A percentile compares a stretch with the other conserved stretches of the same genome.
These are phyloP conservation scores for Chenopodium quinoa DNA, from an alignment of 148 eudicot species.

Conservation along the genomic window DNA sequence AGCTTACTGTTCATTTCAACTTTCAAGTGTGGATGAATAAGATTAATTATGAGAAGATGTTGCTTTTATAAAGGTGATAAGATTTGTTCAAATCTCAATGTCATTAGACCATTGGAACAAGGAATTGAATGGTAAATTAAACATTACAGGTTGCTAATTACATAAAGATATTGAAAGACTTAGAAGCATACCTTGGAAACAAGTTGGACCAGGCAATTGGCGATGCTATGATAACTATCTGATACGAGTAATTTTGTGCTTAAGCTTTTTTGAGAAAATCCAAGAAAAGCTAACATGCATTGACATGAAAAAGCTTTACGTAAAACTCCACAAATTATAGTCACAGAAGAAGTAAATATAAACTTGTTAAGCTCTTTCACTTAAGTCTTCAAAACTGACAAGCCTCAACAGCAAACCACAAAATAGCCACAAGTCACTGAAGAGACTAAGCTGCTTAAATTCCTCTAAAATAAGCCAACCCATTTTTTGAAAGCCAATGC, in stretches of 20 bases:
- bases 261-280: neutral
- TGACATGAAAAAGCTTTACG: conserved; percentile 1
- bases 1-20: neutral
- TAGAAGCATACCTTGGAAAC: conserved; percentile 9
- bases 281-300: neutral
- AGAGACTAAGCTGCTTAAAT: neutral
- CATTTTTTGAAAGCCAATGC: conserved; percentile 79
- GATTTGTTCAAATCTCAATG: neutral
- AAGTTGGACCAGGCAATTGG: neutral
- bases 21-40: neutral
- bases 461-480: conserved; percentile 60
- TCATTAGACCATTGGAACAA: neutral
- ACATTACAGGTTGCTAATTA: neutral
- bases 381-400: neutral
- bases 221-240: neutral
- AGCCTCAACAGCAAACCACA: neutral
- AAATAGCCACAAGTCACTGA: neutral
- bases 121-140: neutral
- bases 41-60: neutral
- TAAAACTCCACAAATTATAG: conserved; percentile 1
- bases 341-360: neutral
- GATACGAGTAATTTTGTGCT: too few relatives aligned
- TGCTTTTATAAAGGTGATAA: neutral
- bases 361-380: neutral
- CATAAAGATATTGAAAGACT: neutral